Evolutionary conservation across 129 eudicot genomes (phyloP).

Genomic region (Chrysanthemum seticuspe): DNA sequence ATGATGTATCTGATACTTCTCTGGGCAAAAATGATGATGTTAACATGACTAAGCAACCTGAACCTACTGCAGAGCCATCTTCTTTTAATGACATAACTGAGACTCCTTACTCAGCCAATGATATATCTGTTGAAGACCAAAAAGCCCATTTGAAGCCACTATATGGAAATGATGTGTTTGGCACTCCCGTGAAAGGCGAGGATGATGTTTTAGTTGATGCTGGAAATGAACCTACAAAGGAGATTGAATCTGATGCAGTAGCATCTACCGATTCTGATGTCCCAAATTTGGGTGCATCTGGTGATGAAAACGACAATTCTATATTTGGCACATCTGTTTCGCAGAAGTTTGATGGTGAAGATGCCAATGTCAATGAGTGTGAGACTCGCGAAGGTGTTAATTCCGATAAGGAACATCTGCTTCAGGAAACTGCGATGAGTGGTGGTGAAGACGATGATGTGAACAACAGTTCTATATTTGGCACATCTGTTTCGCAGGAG

Average conservation of each 20-base stretch:
- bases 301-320: too few species aligned
- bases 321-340: too few species aligned
- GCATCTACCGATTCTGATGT: not conserved
- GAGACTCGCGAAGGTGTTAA: not conserved
- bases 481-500: too few species aligned
- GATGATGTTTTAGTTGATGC: not conserved
- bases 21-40: not conserved
- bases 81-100: constrained; percentile 2
- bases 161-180: not conserved
- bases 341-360: too few species aligned
- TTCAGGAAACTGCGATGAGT: not conserved
- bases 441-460: not conserved
- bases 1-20: not conserved
- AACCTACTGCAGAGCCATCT: constrained; percentile 1
- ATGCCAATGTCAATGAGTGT: not conserved
- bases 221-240: not conserved
- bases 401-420: not conserved
- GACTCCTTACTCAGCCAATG: not conserved
- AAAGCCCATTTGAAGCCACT: not conserved
- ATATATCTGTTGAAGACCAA: not conserved
- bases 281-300: not conserved
- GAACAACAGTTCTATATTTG: too few species aligned
- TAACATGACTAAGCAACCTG: not conserved
- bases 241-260: not conserved
- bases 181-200: not conserved